Base-by-base conservation (phyloP, 441 rosid genomes). In the Brassica balearica region DNA sequence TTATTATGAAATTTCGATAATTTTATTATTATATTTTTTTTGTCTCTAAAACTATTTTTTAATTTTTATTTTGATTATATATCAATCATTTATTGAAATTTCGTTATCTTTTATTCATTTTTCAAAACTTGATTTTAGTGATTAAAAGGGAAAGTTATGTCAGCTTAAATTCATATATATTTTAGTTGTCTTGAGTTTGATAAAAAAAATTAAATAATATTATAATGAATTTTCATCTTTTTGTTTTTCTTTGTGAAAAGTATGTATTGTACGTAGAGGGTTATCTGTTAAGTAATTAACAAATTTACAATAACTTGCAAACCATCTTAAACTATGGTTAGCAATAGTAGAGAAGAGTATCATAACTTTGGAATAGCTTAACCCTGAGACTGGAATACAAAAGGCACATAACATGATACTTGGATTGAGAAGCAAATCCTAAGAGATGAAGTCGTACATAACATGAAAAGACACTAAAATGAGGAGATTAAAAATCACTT, bases 311-410 rank as follows among this genome's bases (percentile, higher is more conserved):
- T 41, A 41, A 41, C 12, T 41, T 41, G 46, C 46, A 8, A 9
- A 41, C 46, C 14, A 11, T 43, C 51, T 43, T 43, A 43, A 43
- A 43, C 51, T 3, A 11, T 11, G 51, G 14, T 43, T 43, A 43
- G 51, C 5, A 43, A 5, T 43, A 5, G 14, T 43, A 43, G 51
- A 43, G 15, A 75, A 25, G 51, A 68, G 22, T 75, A 58, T 25
- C 7, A 36, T 56, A 46, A 46, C 53, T 66, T 55, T 74, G 59
- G 27, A 56, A 65, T 66, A 56, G 34, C 53, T 46, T 46, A 48
- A 48, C 55, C 12, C 17, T 48, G 7, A 48, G 17, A n/a, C 7
- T 48, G 17, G 55, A 48, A 4, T 12, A 48, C 15, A 48, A 48
- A n/a, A 0, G 6, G 7, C 17, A 48, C 55, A 48, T 29, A 19